phyloP scores from a whole-genome alignment of 495 filamentous ascomycete genomes.

The Penicillium parvum region DNA sequence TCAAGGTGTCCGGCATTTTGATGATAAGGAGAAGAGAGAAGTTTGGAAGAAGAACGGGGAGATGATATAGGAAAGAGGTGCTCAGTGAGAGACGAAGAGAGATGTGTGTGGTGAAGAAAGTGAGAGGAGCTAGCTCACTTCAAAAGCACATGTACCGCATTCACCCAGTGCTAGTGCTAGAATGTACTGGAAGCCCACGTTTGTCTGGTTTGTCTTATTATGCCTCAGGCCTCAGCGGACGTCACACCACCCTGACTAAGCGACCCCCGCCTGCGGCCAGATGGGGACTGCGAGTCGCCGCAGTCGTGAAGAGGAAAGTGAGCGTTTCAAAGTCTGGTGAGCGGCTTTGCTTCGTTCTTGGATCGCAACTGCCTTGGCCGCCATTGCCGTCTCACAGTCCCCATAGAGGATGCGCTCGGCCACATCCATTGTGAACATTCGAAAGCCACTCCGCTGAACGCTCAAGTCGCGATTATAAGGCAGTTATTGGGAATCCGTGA shows the following conservation, averaged over 20 bases:
- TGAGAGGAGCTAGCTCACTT: constrained; percentile 15
- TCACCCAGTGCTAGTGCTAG: constrained; percentile 22
- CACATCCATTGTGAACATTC: constrained; percentile 10
- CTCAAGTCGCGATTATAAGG: not conserved
- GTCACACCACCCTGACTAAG: too few species aligned
- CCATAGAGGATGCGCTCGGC: constrained; percentile 8
- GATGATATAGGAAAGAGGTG: constrained; percentile 9
- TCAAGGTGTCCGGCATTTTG: constrained; percentile 32
- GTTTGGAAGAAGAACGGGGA: not conserved
- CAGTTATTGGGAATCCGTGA: too few species aligned
- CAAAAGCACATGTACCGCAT: constrained; percentile 13
- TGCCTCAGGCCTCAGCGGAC: constrained; percentile 21
- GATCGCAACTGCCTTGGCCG: not conserved
- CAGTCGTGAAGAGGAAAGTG: constrained; percentile 14
- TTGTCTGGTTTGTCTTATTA: constrained; percentile 32
- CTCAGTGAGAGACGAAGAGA: constrained; percentile 11
- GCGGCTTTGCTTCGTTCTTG: constrained; percentile 1
- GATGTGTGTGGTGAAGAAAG: constrained; percentile 13
- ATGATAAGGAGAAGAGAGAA: not conserved
- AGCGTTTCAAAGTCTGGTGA: not conserved
- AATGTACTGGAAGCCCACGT: constrained; percentile 41
- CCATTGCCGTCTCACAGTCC: not conserved
- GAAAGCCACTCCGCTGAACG: not conserved
- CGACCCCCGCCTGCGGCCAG: too few species aligned
- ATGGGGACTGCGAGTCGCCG: constrained; percentile 12